Base-by-base conservation (phyloP, 2,329 filamentous ascomycete species). In the Alternaria triticimaculans region DNA sequence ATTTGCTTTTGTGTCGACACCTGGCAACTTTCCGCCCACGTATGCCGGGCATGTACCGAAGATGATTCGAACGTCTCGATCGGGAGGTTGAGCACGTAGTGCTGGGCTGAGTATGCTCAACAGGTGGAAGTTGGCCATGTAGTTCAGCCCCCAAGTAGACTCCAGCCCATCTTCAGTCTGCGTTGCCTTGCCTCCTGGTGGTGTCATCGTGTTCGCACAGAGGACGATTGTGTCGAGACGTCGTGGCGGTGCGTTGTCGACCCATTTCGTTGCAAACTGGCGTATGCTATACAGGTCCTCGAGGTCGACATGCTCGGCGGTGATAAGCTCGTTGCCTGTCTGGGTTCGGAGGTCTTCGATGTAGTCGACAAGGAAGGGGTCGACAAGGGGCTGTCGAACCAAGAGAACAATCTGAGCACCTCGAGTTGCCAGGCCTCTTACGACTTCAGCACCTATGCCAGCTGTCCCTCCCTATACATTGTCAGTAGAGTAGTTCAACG, bases 181-280 rank as follows among this genome's bases (percentile, higher is more conserved):
- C 2, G 80, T 82, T 26, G 87, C 84, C 67, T 84, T 82, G 6
- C 86, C 85, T 2, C 89, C 92, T 11, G 87, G 87, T 3, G 93
- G 90, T 5, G 91, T 92, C 69, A 94, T 83, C 0, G 90, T 91
- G 48, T 92, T 92, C 10, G 91, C 96, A 79, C 94, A 97, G 18
- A 99, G 86, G 20, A 99, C 87, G 50, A 99, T 84, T 89, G 95
- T 94, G 79, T 99, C 96, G 7, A 99, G 84, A 51, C 96, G 86
- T 60, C 96, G 87, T 9, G 94, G 93, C 3, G 96, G 95, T 21
- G 92, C 88, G 79, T 97, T 98, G 80, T 99, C 95, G 69, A 99
- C 93, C 95, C 96, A 99, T 83, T 93, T 95, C 0, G 96, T 99
- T 12, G 96, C 96, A 78, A 99, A 99, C 66, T 90, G 87, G 43